phyloP scores from a whole-genome alignment of 495 filamentous ascomycete species.

The Hypomontagnella monticulosa region DNA sequence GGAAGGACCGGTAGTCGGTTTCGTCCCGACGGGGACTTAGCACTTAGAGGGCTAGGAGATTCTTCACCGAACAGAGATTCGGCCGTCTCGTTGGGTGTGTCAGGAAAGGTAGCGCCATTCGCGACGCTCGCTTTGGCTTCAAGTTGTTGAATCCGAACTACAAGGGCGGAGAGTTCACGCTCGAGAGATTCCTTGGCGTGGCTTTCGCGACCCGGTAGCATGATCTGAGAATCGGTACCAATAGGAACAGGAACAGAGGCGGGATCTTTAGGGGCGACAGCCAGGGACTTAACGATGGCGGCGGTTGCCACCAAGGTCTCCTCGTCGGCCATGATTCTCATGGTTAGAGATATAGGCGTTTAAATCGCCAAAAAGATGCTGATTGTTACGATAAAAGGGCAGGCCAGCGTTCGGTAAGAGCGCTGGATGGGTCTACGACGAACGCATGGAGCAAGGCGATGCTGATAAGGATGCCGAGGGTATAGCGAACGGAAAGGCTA shows the following conservation, averaged over 20 bases:
- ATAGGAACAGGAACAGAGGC: slow-evolving; percentile 42
- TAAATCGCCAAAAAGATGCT: slow-evolving; percentile 20
- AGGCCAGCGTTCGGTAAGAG: slow-evolving; percentile 56
- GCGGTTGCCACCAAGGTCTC: slow-evolving; percentile 70
- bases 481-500: slow-evolving; percentile 23
- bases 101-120: slow-evolving; percentile 65
- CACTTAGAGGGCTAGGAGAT: slow-evolving; percentile 21
- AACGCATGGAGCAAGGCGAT: slow-evolving; percentile 52
- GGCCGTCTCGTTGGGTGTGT: slow-evolving; percentile 67
- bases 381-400: slow-evolving; percentile 24
- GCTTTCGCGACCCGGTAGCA: slow-evolving; percentile 71
- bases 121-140: slow-evolving; percentile 70
- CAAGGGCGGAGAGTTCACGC: slow-evolving; percentile 73
- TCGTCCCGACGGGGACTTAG: slow-evolving; percentile 21
- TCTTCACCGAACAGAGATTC: slow-evolving; percentile 64
- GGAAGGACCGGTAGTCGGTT: slow-evolving; percentile 37
- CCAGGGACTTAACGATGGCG: slow-evolving; percentile 70
- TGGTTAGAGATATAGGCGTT: slow-evolving; percentile 11
- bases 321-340: slow-evolving; percentile 64
- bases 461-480: slow-evolving; percentile 24
- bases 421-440: slow-evolving; percentile 51
- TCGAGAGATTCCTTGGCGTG: slow-evolving; percentile 74
- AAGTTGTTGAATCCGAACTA: slow-evolving; percentile 72
- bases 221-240: slow-evolving; percentile 56
- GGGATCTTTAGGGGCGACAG: slow-evolving; percentile 53